Conservation (phyloP, 2,329 filamentous ascomycete species). For the Colletotrichum spaethianum region DNA sequence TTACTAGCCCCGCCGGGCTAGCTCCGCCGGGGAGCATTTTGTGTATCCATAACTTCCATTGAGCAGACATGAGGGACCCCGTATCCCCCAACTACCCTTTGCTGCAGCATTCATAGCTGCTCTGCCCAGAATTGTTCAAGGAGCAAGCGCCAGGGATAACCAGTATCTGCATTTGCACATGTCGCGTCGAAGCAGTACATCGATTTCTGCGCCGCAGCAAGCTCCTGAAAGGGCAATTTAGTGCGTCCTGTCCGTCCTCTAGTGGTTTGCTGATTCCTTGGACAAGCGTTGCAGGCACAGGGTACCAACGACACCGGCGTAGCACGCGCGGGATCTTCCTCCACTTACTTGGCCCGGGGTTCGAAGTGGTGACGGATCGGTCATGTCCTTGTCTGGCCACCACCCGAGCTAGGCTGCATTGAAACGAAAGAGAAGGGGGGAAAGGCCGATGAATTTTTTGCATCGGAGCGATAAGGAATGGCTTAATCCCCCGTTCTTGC, state of each 20-base stretch:
- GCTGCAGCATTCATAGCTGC: neutral
- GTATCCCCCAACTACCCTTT: neutral
- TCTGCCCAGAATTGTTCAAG: neutral
- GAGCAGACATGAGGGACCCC: neutral
- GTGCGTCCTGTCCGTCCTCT: constrained; percentile 6
- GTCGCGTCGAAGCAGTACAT: neutral
- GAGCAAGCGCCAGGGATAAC: neutral
- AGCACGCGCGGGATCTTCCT: constrained; percentile 32
- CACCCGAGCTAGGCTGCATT: constrained; percentile 25
- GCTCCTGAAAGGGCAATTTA: constrained; percentile 14
- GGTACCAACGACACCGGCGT: constrained; percentile 20
- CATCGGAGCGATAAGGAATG: constrained; percentile 29
- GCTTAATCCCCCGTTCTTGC: constrained; percentile 2
- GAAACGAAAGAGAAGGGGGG: constrained; percentile 16
- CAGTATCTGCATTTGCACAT: neutral
- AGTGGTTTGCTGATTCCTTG: constrained; percentile 21
- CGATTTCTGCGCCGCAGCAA: neutral
- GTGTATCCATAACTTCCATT: neutral
- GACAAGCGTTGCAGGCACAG: constrained; percentile 21
- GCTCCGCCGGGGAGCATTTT: neutral
- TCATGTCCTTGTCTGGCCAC: constrained; percentile 9
- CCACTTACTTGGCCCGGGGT: constrained; percentile 19
- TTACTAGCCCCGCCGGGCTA: no score
- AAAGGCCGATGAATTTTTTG: constrained; percentile 14
- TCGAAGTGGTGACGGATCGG: constrained; percentile 22